These are phyloP conservation scores for Arabis alpina DNA, from an alignment of 345 rosid genomes.

Conservation along the genomic window DNA sequence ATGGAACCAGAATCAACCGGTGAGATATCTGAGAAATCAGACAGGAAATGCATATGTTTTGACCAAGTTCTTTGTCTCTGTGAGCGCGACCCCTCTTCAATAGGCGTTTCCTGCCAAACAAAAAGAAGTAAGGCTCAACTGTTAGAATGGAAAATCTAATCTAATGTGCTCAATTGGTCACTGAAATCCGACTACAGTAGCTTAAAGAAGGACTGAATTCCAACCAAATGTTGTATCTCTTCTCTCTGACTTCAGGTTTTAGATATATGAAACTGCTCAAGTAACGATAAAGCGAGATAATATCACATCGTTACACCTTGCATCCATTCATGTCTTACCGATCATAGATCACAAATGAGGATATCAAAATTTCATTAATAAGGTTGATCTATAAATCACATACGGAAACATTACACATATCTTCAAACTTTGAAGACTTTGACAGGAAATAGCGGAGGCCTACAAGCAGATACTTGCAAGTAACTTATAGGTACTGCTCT, in stretches of 20 bases:
- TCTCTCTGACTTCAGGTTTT: not conserved
- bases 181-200: not conserved
- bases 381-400: too few relatives aligned
- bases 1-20: slow-evolving; percentile 24
- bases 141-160: not conserved
- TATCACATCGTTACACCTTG: not conserved
- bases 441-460: not conserved
- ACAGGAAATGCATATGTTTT: slow-evolving; percentile 24
- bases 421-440: too few relatives aligned
- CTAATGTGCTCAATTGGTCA: not conserved
- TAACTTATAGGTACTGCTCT: not conserved
- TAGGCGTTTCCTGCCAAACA: slow-evolving; percentile 19
- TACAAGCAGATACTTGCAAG: not conserved
- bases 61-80: slow-evolving; percentile 22
- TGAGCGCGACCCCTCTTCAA: not conserved
- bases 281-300: not conserved
- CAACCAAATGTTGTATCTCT: not conserved
- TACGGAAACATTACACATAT: too few relatives aligned
- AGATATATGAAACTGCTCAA: not conserved
- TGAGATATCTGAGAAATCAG: slow-evolving; percentile 30
- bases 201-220: not conserved
- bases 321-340: not conserved
- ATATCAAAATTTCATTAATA: not conserved
- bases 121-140: slow-evolving; percentile 19
- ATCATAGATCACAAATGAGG: slow-evolving; percentile 8